Percentiles rank a stretch among this genome's conserved stretches.
Conservation (phyloP, 2,329 filamentous ascomycete genomes). For the Exophiala calicioides region DNA sequence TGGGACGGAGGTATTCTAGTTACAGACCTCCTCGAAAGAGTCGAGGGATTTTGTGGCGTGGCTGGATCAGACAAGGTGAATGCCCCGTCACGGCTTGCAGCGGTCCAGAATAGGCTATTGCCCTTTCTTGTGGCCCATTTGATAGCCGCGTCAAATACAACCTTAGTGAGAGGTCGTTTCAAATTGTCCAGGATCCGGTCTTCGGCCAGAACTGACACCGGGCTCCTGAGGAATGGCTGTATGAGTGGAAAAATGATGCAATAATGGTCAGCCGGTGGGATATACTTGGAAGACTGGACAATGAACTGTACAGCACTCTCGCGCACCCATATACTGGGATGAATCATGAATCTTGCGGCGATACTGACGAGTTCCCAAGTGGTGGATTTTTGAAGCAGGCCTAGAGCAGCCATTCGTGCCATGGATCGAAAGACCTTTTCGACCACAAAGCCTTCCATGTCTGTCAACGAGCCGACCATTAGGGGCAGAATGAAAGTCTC, state of each 20-base stretch:
- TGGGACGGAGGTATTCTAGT: slow-evolving; percentile 41
- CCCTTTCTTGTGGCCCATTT: slow-evolving; percentile 83
- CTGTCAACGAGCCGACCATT: slow-evolving; percentile 92
- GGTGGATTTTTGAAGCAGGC: slow-evolving; percentile 79
- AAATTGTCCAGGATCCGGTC: slow-evolving; percentile 75
- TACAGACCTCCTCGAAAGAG: slow-evolving; percentile 57
- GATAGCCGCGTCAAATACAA: slow-evolving; percentile 80
- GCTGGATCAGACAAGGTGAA: slow-evolving; percentile 66
- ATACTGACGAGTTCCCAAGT: slow-evolving; percentile 87
- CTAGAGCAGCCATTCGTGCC: slow-evolving; percentile 82
- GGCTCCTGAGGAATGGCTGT: slow-evolving; percentile 75
- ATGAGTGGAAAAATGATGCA: slow-evolving; percentile 82
- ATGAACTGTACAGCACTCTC: slow-evolving; percentile 86
- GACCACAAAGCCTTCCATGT: slow-evolving; percentile 90
- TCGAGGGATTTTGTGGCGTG: slow-evolving; percentile 50
- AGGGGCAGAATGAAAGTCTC: slow-evolving; percentile 95
- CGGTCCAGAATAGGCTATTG: slow-evolving; percentile 83
- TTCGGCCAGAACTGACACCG: slow-evolving; percentile 70
- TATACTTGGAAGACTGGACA: slow-evolving; percentile 70
- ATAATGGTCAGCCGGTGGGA: slow-evolving; percentile 77
- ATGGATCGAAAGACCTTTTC: slow-evolving; percentile 86
- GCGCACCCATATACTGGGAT: slow-evolving; percentile 93
- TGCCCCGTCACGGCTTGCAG: slow-evolving; percentile 67
- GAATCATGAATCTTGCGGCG: slow-evolving; percentile 81
- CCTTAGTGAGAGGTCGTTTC: slow-evolving; percentile 75